Evolutionary conservation across 345 rosid genomes (phyloP), one percentile per base, ranked within the genome.

Genomic region (Murraya paniculata): DNA sequence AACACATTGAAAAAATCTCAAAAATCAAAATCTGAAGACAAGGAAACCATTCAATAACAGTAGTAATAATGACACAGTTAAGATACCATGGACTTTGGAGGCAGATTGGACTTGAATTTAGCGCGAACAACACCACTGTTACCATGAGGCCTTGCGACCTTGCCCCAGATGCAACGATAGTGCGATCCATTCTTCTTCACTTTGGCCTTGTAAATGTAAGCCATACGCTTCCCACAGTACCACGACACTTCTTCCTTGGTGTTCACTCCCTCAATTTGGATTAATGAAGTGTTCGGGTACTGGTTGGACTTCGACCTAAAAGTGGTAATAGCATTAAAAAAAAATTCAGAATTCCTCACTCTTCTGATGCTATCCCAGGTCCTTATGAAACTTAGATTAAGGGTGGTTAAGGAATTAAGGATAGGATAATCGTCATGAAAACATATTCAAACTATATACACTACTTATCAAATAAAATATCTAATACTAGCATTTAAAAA

Each of bases 111-210:
- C 81, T 89, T 94, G 89, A 94, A 94, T 88, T 89, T 90, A 10
- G 97, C 91, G 27, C 98, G 94, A 9, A 94, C 97, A 5, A 94
- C 93, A 21, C 98, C 97, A 6, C 92, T 94, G 92, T 94, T 94
- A 80, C 98, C 98, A 60, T 92, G 97, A 80, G 98, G 93, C 86
- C 98, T 87, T 16, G 83, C 9, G 9, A 94, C 98, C 86, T 94
- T 92, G 9, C 98, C 98, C 98, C 98, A 94, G 28, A 94, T 92
- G 90, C 98, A 94, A 30, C 97, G 96, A 73, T 92, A 94, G 85
- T 92, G 95, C 0, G 90, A 80, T 8, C 97, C 97, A 28, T 91
- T 82, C 91, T 86, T 88, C 93, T 91, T 94, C 74, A 91, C 91
- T 85, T 89, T 92, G 7, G 97, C 98, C 83, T 92, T 94, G 93